These are phyloP conservation scores for Mortierella sp. DNA, from an alignment of 371 early-diverging fungal genomes.

Conservation along the genomic window DNA sequence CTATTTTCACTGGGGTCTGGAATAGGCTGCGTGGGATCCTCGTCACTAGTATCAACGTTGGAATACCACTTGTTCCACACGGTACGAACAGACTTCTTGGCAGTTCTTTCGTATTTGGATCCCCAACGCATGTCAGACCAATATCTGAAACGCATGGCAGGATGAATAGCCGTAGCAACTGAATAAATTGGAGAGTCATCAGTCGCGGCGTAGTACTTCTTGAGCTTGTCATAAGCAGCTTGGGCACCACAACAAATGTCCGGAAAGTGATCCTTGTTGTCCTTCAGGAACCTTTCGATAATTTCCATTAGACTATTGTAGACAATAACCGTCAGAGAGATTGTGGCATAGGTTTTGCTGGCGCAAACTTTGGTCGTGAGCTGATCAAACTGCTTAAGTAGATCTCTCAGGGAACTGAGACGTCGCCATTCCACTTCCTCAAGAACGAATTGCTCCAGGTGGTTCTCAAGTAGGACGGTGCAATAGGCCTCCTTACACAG, in stretches of 20 bases:
- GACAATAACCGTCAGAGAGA: conserved; percentile 19
- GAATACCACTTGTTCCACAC: conserved; percentile 7
- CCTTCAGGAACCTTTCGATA: conserved; percentile 4
- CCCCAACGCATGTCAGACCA: conserved; percentile 21
- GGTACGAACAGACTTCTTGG: conserved; percentile 1
- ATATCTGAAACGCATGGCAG: conserved; percentile 25
- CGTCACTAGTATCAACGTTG: background rate
- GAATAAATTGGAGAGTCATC: conserved; percentile 18
- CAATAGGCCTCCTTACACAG: too few relatives aligned
- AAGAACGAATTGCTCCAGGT: conserved; percentile 10
- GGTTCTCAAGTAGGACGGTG: background rate
- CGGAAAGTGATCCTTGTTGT: conserved; percentile 5
- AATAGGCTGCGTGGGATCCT: conserved; percentile 1
- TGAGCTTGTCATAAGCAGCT: conserved; percentile 21
- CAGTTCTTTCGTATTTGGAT: background rate
- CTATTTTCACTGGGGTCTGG: background rate
- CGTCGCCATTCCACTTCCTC: conserved; percentile 20
- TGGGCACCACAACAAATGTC: conserved; percentile 18
- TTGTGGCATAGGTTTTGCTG: conserved; percentile 16
- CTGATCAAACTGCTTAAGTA: conserved; percentile 10
- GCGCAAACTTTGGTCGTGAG: conserved; percentile 16
- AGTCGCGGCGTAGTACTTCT: conserved; percentile 18
- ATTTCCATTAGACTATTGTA: conserved; percentile 27
- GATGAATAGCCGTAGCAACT: conserved; percentile 37
- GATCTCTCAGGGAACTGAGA: conserved; percentile 3